phyloP scores from a whole-genome alignment of 2,329 filamentous ascomycete species.

The Aspergillus brasiliensis region DNA sequence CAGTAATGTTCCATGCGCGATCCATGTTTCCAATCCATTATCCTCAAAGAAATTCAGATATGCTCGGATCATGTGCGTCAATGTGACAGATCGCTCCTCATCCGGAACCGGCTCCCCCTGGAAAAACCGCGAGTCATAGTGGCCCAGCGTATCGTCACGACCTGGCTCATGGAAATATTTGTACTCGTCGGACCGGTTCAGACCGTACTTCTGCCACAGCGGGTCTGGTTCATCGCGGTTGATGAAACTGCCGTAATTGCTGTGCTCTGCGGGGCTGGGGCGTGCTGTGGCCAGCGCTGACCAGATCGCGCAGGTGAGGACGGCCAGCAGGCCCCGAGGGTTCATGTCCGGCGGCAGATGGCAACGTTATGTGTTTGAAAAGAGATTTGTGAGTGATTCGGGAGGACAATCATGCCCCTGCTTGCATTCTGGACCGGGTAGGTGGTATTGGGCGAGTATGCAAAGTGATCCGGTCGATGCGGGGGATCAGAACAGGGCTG shows the following conservation, averaged over 20 bases:
- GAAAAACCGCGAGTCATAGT: conserved; percentile 77
- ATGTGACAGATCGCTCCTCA: conserved; percentile 64
- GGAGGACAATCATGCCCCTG: conserved; percentile 13
- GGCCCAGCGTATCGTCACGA: conserved; percentile 60
- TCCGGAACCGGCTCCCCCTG: conserved; percentile 60
- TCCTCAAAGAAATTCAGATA: conserved; percentile 69
- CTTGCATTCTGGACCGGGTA: conserved; percentile 20
- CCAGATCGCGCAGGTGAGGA: conserved; percentile 22
- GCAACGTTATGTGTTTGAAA: background rate
- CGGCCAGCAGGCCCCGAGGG: conserved; percentile 19
- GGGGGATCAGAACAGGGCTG: background rate
- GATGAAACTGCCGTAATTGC: conserved; percentile 15
- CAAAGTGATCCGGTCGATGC: background rate
- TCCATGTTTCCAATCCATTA: conserved; percentile 75
- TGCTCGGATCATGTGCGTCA: conserved; percentile 70
- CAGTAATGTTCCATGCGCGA: conserved; percentile 79
- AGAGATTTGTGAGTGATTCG: background rate
- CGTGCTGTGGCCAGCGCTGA: conserved; percentile 21
- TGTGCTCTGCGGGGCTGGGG: conserved; percentile 14
- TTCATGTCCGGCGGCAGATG: conserved; percentile 23
- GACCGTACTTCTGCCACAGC: conserved; percentile 29
- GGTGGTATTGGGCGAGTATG: background rate
- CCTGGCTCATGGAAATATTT: conserved; percentile 72
- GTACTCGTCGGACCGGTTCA: conserved; percentile 37
- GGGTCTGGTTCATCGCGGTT: conserved; percentile 14